These are phyloP conservation scores for Leucosporidium creatinivorum DNA, from an alignment of 768 basidiomycete genomes.

Conservation along the genomic window DNA sequence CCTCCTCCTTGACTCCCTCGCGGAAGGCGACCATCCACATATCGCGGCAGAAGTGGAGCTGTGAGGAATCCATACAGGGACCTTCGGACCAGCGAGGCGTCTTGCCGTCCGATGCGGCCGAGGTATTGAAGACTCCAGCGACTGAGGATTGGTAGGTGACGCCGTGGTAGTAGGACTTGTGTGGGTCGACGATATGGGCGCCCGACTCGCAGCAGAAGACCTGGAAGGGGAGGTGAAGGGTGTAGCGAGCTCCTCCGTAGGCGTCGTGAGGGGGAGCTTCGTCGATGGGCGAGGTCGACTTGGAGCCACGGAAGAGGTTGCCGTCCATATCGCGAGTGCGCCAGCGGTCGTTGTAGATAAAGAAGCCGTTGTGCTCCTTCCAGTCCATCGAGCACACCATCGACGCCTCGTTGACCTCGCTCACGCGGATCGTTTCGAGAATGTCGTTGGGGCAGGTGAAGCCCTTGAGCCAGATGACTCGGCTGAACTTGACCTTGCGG, in stretches of 20 bases:
- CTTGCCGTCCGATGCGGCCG: slow-evolving; percentile 50
- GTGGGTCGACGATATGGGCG: slow-evolving; percentile 91
- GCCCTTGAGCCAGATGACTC: slow-evolving; percentile 96
- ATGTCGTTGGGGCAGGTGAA: slow-evolving; percentile 99
- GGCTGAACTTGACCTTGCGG: slow-evolving; percentile 71
- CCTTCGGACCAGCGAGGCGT: slow-evolving; percentile 64
- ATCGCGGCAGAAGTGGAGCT: slow-evolving; percentile 97
- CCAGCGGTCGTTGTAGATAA: slow-evolving; percentile 99
- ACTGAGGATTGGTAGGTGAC: slow-evolving; percentile 73
- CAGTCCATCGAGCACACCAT: slow-evolving; percentile 99
- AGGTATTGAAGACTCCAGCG: slow-evolving; percentile 67
- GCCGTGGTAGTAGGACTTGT: slow-evolving; percentile 89
- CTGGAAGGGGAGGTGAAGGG: slow-evolving; percentile 90
- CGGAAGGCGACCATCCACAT: slow-evolving; percentile 85
- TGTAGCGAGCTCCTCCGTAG: slow-evolving; percentile 71
- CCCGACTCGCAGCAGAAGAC: slow-evolving; percentile 98
- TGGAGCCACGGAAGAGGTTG: slow-evolving; percentile 94
- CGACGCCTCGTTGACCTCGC: slow-evolving; percentile 80
- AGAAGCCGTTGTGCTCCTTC: slow-evolving; percentile 95
- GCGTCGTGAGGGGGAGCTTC: slow-evolving; percentile 87
- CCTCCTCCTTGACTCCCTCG: slow-evolving; percentile 50
- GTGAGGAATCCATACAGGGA: slow-evolving; percentile 85
- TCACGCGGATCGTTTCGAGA: slow-evolving; percentile 86
- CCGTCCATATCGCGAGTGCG: slow-evolving; percentile 95
- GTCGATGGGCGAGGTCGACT: slow-evolving; percentile 81